Percentiles rank a stretch among this genome's conserved stretches.
Evolutionary conservation across 1,284 basidiomycete genomes (phyloP).

Genomic region (Boletus semigastroideus): DNA sequence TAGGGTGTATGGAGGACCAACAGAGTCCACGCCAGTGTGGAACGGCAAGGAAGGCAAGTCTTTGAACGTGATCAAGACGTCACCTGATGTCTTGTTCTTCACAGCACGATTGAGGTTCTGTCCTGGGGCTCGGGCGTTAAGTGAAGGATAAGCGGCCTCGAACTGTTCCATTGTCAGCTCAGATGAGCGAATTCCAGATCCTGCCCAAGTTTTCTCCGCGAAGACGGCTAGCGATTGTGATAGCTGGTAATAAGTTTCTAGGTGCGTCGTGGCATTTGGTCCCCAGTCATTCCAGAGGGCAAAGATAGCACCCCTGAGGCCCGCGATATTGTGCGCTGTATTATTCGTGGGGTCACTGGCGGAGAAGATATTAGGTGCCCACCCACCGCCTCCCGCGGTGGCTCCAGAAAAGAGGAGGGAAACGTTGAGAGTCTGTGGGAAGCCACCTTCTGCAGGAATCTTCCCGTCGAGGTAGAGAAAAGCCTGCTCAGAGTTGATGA

Average conservation of each 20-base stretch:
- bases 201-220: conserved; percentile 39
- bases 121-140: conserved; percentile 36
- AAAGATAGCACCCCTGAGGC: conserved; percentile 37
- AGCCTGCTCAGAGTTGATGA: conserved; percentile 39
- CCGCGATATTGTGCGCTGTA: conserved; percentile 24
- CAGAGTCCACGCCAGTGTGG: conserved; percentile 36
- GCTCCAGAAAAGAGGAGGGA: conserved; percentile 34
- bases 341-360: conserved; percentile 32
- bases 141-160: conserved; percentile 27
- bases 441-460: conserved; percentile 29
- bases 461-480: conserved; percentile 42
- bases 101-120: conserved; percentile 39
- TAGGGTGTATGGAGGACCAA: conserved; percentile 46
- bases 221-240: conserved; percentile 36
- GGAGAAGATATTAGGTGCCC: conserved; percentile 39
- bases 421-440: conserved; percentile 34
- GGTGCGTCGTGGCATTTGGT: conserved; percentile 39
- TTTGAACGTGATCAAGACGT: conserved; percentile 28
- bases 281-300: conserved; percentile 43
- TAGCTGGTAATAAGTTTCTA: conserved; percentile 39
- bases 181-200: conserved; percentile 31
- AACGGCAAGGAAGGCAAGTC: conserved; percentile 19
- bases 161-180: conserved; percentile 34
- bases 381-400: conserved; percentile 29
- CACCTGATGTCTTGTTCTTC: conserved; percentile 14